These are phyloP conservation scores for Plectosphaerella plurivora DNA, from an alignment of 2,329 filamentous ascomycete genomes.

Conservation along the genomic window DNA sequence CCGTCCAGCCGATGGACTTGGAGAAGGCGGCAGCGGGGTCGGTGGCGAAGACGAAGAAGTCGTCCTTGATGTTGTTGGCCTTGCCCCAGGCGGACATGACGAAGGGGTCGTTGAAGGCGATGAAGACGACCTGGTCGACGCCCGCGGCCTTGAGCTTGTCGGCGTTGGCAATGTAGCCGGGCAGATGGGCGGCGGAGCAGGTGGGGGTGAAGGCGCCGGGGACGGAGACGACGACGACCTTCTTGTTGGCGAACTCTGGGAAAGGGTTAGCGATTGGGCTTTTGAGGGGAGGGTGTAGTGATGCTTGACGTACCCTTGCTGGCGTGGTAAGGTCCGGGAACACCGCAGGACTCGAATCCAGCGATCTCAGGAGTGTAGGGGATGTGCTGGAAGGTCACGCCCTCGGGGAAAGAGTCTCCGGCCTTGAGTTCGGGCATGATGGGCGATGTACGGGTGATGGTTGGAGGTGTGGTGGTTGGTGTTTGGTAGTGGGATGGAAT, in stretches of 20 bases:
- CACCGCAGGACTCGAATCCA: conserved; percentile 70
- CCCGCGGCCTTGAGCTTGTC: conserved; percentile 71
- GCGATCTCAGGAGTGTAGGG: conserved; percentile 67
- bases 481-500: neutral
- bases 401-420: conserved; percentile 79
- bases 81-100: conserved; percentile 91
- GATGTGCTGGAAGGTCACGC: conserved; percentile 79
- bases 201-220: conserved; percentile 80
- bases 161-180: conserved; percentile 72
- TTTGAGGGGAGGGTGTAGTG: neutral
- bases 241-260: conserved; percentile 51
- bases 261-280: neutral
- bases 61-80: conserved; percentile 72
- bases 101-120: conserved; percentile 79
- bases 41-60: conserved; percentile 70
- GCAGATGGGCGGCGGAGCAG: conserved; percentile 77
- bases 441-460: conserved; percentile 1
- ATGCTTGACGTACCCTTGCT: conserved; percentile 54
- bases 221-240: conserved; percentile 51
- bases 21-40: conserved; percentile 68
- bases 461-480: conserved; percentile 5
- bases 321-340: conserved; percentile 74
- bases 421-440: conserved; percentile 64
- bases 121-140: conserved; percentile 75
- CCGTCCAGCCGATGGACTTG: conserved; percentile 72